These are phyloP conservation scores for Paecilomyces niveus DNA, from an alignment of 2,329 filamentous ascomycete species.

Conservation along the genomic window DNA sequence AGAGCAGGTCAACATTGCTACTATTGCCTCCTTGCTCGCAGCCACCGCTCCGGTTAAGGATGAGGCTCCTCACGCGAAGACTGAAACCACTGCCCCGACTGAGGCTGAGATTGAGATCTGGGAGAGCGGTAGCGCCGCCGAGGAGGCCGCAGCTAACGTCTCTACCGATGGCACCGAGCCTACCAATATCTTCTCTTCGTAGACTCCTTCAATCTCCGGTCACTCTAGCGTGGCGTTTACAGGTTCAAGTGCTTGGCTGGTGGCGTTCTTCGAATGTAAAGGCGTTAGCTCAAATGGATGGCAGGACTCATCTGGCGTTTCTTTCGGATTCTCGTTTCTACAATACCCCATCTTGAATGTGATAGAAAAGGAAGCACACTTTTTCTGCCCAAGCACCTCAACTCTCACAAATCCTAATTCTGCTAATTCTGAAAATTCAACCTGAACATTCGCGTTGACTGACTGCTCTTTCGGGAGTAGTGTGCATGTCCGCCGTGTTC, in stretches of 20 bases:
- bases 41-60: slow-evolving; percentile 8
- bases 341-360: not conserved
- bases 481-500: not conserved
- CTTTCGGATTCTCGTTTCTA: not conserved
- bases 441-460: not conserved
- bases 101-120: slow-evolving; percentile 55
- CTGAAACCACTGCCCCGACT: slow-evolving; percentile 48
- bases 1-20: slow-evolving; percentile 14
- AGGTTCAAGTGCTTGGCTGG: not conserved
- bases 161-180: not conserved
- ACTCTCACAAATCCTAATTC: not conserved
- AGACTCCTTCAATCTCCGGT: not conserved
- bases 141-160: slow-evolving; percentile 30
- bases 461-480: not conserved
- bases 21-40: slow-evolving; percentile 18
- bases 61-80: slow-evolving; percentile 34
- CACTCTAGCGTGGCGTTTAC: not conserved
- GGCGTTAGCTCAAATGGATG: not conserved
- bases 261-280: not conserved
- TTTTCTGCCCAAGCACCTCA: not conserved
- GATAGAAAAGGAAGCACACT: not conserved
- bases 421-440: not conserved
- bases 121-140: slow-evolving; percentile 62
- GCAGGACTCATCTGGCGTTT: not conserved
- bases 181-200: not conserved